Evolutionary conservation across 148 eudicot genomes (phyloP), one percentile per base, ranked within the genome.

Genomic region (Tetragonia tetragonoides): DNA sequence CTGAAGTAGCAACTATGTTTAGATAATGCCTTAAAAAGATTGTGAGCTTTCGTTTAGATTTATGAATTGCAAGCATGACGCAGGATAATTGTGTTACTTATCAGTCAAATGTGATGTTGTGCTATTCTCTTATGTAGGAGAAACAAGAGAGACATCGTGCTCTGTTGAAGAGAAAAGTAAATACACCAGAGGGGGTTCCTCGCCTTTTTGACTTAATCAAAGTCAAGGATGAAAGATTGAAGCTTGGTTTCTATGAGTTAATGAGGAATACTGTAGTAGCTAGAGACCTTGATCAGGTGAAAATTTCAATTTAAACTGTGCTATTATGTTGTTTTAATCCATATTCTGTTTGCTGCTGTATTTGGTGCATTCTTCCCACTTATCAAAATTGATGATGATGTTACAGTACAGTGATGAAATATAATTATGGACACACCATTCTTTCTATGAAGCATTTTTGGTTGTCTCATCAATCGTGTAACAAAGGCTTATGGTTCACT

Each of bases 191-290:
- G 81, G 91, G 93, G 65, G 98, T 91, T 82, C 95, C 91, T 57
- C 94, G 99, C 61, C 95, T 96, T 42, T 96, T 89, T 82, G 99
- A 96, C 80, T 84, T 96, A 81, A 82, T 96, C 24, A 87, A 86
- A 76, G 97, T 93, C 68, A 87, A 86, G 78, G 93, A 96, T 84
- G 95, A 90, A 83, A 87, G 92, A 80, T 84, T 96, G 85, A 96
- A 89, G 78, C 92, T 86, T 73, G 98, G 93, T 61, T 96, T 96
- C 82, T 96, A 78, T 83, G 97, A 91, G 73, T 90, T 93, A 70
- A 23, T 96, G 79, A 92, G 97, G 71, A 96, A 93, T 80, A 96
- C 99, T 15, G 88, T 96, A 49, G 98, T 96, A 37, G 99, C 98
- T 21, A 80, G 80, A 77, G 91, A 96, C 83, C 88, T 90, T 76